Evolutionary conservation across 208 protist genomes (phyloP).

Genomic region (Crithidia expoeki): DNA sequence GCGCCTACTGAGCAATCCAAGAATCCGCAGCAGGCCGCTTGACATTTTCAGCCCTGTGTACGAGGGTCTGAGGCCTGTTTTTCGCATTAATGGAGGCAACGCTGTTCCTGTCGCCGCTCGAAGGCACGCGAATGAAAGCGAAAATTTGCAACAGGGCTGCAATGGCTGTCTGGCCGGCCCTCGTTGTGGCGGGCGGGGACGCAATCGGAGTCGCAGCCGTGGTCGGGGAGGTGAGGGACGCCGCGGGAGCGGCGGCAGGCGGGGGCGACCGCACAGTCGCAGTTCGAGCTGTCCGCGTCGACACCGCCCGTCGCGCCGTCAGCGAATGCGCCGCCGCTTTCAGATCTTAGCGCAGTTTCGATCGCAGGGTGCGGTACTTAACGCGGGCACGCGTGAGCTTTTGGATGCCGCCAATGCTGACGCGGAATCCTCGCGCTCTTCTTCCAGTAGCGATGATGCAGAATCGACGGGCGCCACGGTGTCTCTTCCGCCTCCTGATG

Average conservation of each 20-base stretch:
- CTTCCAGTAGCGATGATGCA: background rate
- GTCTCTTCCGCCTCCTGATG: slow-evolving; percentile 6
- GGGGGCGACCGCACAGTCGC: slow-evolving; percentile 14
- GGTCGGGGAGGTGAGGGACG: slow-evolving; percentile 4
- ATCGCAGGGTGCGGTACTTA: background rate
- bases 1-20: slow-evolving; percentile 36
- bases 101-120: background rate
- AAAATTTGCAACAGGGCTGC: background rate
- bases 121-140: background rate
- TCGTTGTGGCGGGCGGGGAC: background rate
- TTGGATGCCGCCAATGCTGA: slow-evolving; percentile 3
- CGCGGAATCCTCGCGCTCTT: background rate
- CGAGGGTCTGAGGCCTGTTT: slow-evolving; percentile 29
- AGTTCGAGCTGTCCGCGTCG: slow-evolving; percentile 8
- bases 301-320: slow-evolving; percentile 7
- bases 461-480: background rate
- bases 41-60: slow-evolving; percentile 50
- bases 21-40: slow-evolving; percentile 32
- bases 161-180: background rate
- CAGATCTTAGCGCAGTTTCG: slow-evolving; percentile 7
- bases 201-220: slow-evolving; percentile 17
- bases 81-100: slow-evolving; percentile 11
- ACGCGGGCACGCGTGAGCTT: slow-evolving; percentile 4
- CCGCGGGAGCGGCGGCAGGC: background rate
- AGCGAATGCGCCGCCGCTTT: slow-evolving; percentile 16